phyloP scores from a whole-genome alignment of 495 filamentous ascomycete genomes.

The Cercophora sp. region DNA sequence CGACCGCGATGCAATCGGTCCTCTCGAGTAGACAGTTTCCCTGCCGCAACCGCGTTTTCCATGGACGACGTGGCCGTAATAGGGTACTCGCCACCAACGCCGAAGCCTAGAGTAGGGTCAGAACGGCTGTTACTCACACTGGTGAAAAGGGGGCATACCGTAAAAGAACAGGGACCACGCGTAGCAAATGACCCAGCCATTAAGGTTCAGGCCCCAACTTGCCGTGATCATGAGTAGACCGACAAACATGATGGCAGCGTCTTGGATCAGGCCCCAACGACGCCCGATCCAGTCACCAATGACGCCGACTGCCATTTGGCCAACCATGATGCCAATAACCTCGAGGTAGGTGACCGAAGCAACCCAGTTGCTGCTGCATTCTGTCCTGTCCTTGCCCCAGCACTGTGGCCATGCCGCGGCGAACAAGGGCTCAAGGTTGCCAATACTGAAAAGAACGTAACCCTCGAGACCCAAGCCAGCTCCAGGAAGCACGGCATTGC shows the following conservation, averaged over 20 bases:
- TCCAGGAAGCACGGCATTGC: conserved; percentile 83
- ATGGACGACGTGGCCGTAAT: conserved; percentile 95
- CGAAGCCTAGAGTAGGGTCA: conserved; percentile 53
- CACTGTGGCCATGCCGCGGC: conserved; percentile 62
- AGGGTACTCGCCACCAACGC: conserved; percentile 91
- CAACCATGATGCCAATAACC: conserved; percentile 82
- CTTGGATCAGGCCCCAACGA: conserved; percentile 88
- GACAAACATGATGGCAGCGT: conserved; percentile 87
- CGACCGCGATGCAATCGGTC: conserved; percentile 90
- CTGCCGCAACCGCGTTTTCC: conserved; percentile 82
- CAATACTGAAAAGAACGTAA: conserved; percentile 93
- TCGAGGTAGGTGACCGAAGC: conserved; percentile 79
- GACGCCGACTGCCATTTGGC: conserved; percentile 71
- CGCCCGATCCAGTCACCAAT: conserved; percentile 69
- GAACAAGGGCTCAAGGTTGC: conserved; percentile 78
- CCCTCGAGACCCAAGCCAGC: conserved; percentile 85
- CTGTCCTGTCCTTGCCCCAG: conserved; percentile 57
- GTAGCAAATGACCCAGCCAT: conserved; percentile 93
- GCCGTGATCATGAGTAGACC: conserved; percentile 83
- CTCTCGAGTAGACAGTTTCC: conserved; percentile 79
- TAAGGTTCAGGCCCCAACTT: conserved; percentile 74
- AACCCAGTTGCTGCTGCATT: conserved; percentile 71
- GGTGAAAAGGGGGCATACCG: too few relatives aligned
- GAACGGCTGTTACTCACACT: too few relatives aligned
- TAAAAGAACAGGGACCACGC: conserved; percentile 89